A percentile compares a stretch with the other conserved stretches of the same genome.
Evolutionary conservation across 139 green algal genomes (phyloP).

Genomic region (Dunaliella primolecta): DNA sequence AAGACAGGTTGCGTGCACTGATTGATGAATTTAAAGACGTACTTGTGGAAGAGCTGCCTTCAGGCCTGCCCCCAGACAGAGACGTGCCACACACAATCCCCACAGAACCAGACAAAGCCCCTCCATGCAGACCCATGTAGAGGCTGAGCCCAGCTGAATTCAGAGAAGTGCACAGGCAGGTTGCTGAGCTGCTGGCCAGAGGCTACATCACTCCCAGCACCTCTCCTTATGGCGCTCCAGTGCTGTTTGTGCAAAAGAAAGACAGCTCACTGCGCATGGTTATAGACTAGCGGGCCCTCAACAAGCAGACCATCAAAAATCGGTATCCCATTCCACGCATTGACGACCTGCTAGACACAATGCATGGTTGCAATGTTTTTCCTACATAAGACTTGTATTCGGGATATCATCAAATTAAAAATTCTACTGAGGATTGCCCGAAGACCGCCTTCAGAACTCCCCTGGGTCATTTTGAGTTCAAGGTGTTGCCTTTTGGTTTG

Average conservation of each 20-base stretch:
- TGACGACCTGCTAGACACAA: slow-evolving; percentile 42
- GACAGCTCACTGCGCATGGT: not conserved
- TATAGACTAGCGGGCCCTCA: not conserved
- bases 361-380: slow-evolving; percentile 33
- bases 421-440: not conserved
- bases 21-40: no score
- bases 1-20: no score
- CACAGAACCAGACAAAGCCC: no score
- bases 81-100: no score
- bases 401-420: slow-evolving; percentile 17
- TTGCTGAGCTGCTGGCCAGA: slow-evolving; percentile 43
- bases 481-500: slow-evolving; percentile 47
- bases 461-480: slow-evolving; percentile 36
- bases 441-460: slow-evolving; percentile 32
- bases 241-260: slow-evolving; percentile 8
- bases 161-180: slow-evolving; percentile 42
- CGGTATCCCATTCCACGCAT: slow-evolving; percentile 34
- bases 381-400: slow-evolving; percentile 38
- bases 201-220: slow-evolving; percentile 50
- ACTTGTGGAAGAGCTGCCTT: no score
- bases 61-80: no score
- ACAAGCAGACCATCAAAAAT: slow-evolving; percentile 21
- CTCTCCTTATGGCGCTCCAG: slow-evolving; percentile 40
- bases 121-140: no score
- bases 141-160: no score